Base-by-base conservation (phyloP, 257 asterid species). In the Linderniella brevidens region DNA sequence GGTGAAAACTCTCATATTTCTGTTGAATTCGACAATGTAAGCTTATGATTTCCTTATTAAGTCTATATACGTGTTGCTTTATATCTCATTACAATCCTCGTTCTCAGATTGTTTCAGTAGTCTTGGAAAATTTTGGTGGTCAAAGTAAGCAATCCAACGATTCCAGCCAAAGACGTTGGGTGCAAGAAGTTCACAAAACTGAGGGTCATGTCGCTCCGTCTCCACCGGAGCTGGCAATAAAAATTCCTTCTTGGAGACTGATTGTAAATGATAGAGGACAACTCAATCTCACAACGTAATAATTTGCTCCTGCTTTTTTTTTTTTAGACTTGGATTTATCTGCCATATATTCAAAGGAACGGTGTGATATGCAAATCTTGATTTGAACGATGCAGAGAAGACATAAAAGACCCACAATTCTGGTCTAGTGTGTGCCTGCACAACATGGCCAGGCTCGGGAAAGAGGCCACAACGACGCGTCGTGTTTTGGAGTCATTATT, bases 391-490 rank as follows among this genome's bases (percentile, higher is more conserved):
- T 72, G 41, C 72, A 82, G 99, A 60, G 82, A 85, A 50, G 93
- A 79, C 32, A 75, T 83, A 41, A 73, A 66, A 55, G 69, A 67
- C 66, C 94, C 96, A 17, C 61, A 77, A 57, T 90, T 90, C 54
- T 90, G 99, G 99, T 90, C 94, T 17, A 68, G 76, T 70, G 78
- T 78, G 51, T 81, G 94, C 77, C 75, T 90, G 17, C 86, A 72
- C 50, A 79, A 77, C 74, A 90, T 90, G 93, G 94, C 99, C 54
- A 90, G 79, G 62, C 87, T 90, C 25, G 99, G 92, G 53, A 85
- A 77, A 66, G 99, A 90, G 71, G 99, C 86, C 50, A 77, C 94
- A 37, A 90, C 99, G 20, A 85, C 78, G 94, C 87, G 99, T 35
- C 88, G 94, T 16, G 94, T 90, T 70, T 78, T 90, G 41, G 99